Conservation (phyloP, 2,329 filamentous ascomycete species). For the Cucurbitaria berberidis region DNA sequence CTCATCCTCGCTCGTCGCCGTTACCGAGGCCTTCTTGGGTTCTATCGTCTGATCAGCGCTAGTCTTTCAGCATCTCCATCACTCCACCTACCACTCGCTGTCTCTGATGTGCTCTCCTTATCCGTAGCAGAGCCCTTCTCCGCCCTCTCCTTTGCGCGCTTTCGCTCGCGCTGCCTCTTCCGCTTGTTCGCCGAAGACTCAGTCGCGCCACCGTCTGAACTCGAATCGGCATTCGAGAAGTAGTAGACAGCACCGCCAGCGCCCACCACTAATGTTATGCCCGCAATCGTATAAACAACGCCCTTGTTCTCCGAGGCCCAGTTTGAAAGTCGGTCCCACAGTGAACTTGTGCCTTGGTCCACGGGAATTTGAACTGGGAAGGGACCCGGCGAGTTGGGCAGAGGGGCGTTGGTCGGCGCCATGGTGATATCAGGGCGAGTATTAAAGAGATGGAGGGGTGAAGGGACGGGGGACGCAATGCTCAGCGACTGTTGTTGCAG, state of each 20-base stretch:
- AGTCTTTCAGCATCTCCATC: not conserved
- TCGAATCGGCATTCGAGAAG: constrained; percentile 61
- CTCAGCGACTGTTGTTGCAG: constrained; percentile 25
- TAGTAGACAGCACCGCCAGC: constrained; percentile 95
- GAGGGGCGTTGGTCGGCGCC: constrained; percentile 38
- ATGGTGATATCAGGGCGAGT: constrained; percentile 23
- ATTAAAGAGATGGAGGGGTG: constrained; percentile 9
- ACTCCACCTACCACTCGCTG: constrained; percentile 40
- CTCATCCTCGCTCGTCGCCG: constrained; percentile 52
- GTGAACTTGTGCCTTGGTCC: constrained; percentile 64
- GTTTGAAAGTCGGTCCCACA: constrained; percentile 87
- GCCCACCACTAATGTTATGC: constrained; percentile 88
- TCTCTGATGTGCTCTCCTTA: constrained; percentile 30
- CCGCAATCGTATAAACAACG: constrained; percentile 93
- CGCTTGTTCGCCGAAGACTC: constrained; percentile 60
- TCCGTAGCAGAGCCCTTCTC: constrained; percentile 58
- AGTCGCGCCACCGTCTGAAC: constrained; percentile 48
- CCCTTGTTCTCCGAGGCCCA: constrained; percentile 98
- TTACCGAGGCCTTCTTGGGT: constrained; percentile 44
- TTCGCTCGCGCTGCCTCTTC: constrained; percentile 86
- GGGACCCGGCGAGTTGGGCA: constrained; percentile 41
- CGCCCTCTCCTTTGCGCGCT: constrained; percentile 79
- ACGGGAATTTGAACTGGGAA: constrained; percentile 46
- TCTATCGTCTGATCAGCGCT: constrained; percentile 30
- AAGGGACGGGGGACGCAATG: constrained; percentile 6